Evolutionary conservation across 148 eudicot species (phyloP), one percentile per base, ranked within the genome.

Genomic region (Cornus florida): DNA sequence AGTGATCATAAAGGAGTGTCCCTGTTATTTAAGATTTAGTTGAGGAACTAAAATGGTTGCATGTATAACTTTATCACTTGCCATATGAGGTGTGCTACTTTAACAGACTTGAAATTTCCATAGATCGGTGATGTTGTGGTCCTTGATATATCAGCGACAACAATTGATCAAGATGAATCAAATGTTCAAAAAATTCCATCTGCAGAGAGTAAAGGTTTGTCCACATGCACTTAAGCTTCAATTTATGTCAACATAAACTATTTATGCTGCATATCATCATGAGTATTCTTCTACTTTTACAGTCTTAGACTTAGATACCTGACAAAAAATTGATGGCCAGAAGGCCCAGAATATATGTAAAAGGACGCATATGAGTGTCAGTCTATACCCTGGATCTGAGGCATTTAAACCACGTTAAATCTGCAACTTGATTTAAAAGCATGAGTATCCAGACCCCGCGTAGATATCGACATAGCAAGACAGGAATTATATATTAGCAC

Each of bases 121-220:
- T 88, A 97, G 99, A 80, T 82, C 62, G 98, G 98, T 73, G 99
- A 97, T 90, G 94, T 97, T 70, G 97, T 86, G n/a, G 91, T 94
- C 60, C 89, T 97, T 48, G 95, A 97, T 86, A 89, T 97, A 81
- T 97, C 99, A 71, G 99, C 99, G 78, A 83, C 90, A 66, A 92
- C 98, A 50, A 76, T 91, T 84, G 98, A 89, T 79, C 79, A 89
- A 79, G 93, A 86, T 75, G 95, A 87, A 77, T 82, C 87, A 72
- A 85, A 79, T 75, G 86, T 83, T 80, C 77, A 93, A 89, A 89
- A 67, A 0, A 92, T 97, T 72, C 99, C 99, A 76, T 91, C 98
- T 85, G 97, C 98, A 67, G 99, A 94, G 89, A 92, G 93, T 82
- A 94, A 91, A 94, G 99, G 99, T 94, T 56, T 79, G 82, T 66